Conservation (phyloP, 768 basidiomycete genomes). For the Psilocybe cyanescens region DNA sequence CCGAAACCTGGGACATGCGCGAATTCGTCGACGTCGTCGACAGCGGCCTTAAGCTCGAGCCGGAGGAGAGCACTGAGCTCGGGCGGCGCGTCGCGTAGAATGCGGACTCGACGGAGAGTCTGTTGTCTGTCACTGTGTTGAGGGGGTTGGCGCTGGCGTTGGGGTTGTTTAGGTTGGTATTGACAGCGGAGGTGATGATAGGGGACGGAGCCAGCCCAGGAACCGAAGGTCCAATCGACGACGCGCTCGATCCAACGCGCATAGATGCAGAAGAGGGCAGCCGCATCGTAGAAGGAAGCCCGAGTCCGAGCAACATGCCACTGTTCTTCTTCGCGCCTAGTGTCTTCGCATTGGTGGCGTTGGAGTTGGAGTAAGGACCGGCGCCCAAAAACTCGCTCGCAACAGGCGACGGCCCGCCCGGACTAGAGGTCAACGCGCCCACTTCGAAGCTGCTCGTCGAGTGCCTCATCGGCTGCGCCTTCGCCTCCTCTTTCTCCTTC, state of each 20-base stretch:
- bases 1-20: conserved; percentile 16
- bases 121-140: conserved; percentile 24
- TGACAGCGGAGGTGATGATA: neutral
- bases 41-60: conserved; percentile 39
- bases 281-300: conserved; percentile 58
- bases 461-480: conserved; percentile 42
- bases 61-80: conserved; percentile 31
- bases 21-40: conserved; percentile 23
- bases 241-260: conserved; percentile 42
- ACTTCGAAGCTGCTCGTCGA: conserved; percentile 73
- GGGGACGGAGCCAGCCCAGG: neutral
- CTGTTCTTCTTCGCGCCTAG: conserved; percentile 56
- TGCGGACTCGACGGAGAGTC: conserved; percentile 42
- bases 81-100: conserved; percentile 18
- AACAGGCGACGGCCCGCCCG: conserved; percentile 17
- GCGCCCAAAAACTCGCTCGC: neutral
- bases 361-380: neutral
- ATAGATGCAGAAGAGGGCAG: conserved; percentile 35
- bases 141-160: conserved; percentile 10
- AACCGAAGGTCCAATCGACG: conserved; percentile 25
- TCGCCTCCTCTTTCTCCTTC: conserved; percentile 10
- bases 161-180: neutral
- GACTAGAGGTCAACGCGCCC: conserved; percentile 52
- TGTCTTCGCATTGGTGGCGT: conserved; percentile 27
- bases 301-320: conserved; percentile 57